Conservation (phyloP, 345 rosid species). For the Melaleuca quinquenervia region DNA sequence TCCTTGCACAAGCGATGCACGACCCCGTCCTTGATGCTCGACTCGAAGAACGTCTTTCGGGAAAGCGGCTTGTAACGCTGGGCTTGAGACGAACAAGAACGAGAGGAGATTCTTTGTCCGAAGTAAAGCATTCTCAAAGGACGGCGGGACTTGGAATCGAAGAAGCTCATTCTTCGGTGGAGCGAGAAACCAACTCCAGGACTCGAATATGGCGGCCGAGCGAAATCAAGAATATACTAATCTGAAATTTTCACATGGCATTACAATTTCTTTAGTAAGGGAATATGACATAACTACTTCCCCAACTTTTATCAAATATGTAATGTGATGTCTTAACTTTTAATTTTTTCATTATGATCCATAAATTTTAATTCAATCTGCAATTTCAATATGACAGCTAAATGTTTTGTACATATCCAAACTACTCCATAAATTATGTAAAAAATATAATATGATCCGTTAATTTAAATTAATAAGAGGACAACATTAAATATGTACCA, state of each 20-base stretch:
- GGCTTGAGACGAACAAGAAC: slow-evolving; percentile 18
- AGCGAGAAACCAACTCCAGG: background rate
- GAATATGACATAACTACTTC: too few relatives aligned
- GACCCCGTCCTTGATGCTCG: slow-evolving; percentile 14
- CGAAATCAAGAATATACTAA: too few relatives aligned
- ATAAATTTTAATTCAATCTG: too few relatives aligned
- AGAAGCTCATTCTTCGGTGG: slow-evolving; percentile 6
- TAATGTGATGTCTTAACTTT: too few relatives aligned
- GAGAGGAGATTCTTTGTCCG: background rate
- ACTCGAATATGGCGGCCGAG: background rate
- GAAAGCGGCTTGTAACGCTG: background rate
- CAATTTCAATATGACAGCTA: too few relatives aligned
- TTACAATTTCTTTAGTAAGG: background rate
- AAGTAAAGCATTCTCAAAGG: background rate
- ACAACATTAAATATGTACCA: too few relatives aligned
- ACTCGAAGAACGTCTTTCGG: slow-evolving; percentile 28
- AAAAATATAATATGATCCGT: too few relatives aligned
- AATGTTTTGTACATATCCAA: too few relatives aligned
- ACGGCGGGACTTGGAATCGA: background rate
- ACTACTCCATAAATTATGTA: too few relatives aligned
- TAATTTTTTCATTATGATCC: too few relatives aligned
- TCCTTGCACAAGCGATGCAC: slow-evolving; percentile 32
- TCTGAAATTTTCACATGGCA: accelerated
- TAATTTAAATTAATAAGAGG: too few relatives aligned
- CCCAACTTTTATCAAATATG: too few relatives aligned